Conservation (phyloP, 176 grass and related monocot species). For the Raddia guianensis region DNA sequence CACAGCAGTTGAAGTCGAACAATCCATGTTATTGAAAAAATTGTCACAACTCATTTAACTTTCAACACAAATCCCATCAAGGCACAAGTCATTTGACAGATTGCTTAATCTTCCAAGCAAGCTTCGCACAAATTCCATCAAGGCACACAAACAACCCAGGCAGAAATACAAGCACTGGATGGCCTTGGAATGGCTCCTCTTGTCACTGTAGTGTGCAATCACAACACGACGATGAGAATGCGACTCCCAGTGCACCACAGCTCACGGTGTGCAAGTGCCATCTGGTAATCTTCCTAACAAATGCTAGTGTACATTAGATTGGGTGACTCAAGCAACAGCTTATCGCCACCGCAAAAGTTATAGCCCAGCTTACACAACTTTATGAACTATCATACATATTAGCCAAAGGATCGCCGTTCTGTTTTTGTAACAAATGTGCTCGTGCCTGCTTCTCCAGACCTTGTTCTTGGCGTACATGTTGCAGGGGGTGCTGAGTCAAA, state of each 20-base stretch:
- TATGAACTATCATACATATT: conserved; percentile 25
- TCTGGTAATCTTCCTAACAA: conserved; percentile 35
- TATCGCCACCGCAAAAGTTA: conserved; percentile 26
- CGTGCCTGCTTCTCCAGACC: conserved; percentile 2
- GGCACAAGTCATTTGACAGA: neutral
- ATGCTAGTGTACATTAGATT: conserved; percentile 56
- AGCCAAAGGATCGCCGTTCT: neutral
- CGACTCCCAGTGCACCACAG: neutral
- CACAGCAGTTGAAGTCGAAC: neutral
- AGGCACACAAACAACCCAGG: neutral
- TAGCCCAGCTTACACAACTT: conserved; percentile 22
- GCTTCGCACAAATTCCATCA: neutral
- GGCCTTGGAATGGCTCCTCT: neutral
- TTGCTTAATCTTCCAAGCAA: neutral
- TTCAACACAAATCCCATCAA: neutral
- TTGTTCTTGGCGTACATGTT: conserved; percentile 9
- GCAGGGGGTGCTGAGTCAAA: conserved; percentile 6
- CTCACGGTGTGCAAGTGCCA: conserved; percentile 11
- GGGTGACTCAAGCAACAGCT: conserved; percentile 7
- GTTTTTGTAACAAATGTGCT: neutral
- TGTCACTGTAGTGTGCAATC: neutral
- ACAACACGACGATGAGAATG: neutral
- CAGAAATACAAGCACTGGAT: neutral
- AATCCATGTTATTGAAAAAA: no score
- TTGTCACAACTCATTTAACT: neutral